Evolutionary conservation across 805 yeast species (phyloP).

Genomic region (Yarrowia osloensis): DNA sequence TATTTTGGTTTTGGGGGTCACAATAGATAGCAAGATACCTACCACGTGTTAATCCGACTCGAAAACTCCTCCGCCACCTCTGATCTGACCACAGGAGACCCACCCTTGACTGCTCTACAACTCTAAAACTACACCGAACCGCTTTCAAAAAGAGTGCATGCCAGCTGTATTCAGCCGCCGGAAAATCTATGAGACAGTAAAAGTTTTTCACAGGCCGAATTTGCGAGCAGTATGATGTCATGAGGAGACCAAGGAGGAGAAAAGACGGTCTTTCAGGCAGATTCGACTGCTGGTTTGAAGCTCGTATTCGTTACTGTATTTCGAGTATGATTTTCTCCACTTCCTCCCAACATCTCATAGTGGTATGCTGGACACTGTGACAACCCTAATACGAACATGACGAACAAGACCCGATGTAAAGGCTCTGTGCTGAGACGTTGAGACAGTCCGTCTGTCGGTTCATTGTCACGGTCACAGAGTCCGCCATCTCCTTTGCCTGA

Average conservation of each 20-base stretch:
- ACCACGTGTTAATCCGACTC: too few species aligned
- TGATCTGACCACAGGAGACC: too few species aligned
- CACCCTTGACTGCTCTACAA: background rate
- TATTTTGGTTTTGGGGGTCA: too few species aligned
- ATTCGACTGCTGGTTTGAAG: background rate
- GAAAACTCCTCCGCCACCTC: too few species aligned
- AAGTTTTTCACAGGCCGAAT: background rate
- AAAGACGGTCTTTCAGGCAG: background rate
- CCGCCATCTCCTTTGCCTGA: background rate
- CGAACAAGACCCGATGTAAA: background rate
- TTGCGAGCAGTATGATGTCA: conserved; percentile 20
- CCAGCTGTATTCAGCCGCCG: background rate
- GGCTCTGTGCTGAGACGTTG: background rate
- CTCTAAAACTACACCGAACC: background rate
- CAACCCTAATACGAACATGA: background rate
- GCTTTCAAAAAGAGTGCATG: background rate
- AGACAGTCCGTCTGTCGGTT: background rate
- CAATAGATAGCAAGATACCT: too few species aligned
- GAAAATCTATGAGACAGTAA: conserved; percentile 15
- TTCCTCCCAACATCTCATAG: too few species aligned
- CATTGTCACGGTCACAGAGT: background rate
- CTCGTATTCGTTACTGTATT: conserved; percentile 8
- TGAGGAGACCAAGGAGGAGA: background rate
- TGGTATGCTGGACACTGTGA: too few species aligned
- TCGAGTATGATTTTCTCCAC: too few species aligned